Base-by-base conservation (phyloP, 495 filamentous ascomycete genomes). In the Xylaria bambusicola region DNA sequence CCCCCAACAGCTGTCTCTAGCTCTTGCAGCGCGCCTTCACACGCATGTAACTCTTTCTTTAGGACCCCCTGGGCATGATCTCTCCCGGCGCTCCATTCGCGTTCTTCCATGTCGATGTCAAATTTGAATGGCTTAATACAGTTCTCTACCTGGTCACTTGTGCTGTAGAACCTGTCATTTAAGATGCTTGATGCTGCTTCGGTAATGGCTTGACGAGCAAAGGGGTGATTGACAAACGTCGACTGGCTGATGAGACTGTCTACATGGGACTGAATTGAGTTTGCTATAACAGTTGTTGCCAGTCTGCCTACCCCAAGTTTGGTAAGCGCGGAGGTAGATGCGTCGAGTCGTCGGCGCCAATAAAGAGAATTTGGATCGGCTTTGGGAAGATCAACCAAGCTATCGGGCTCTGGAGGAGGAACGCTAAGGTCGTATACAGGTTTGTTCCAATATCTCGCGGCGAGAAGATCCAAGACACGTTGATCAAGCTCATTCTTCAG, bases 91-190 rank as follows among this genome's bases (percentile, higher is more conserved):
- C 77, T 72, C 94, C 94, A 99, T 70, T 98, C 95, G 6, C 84
- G 77, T 20, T 91, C 88, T 62, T 96, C 89, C 46, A 98, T 86
- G 68, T 99, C 94, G 48, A 98, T 94, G 58, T 97, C 91, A 63
- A 88, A 98, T 69, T 98, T 99, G 78, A 92, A 99, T 2, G 94
- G 94, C 71, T 99, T 99, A 78, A 99, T 93, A 69, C 94, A 98
- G 67, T 97, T 97, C 72, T 99, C 94, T n/a, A 99, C 92, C 71
- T 97, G 93, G 68, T 99, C 94, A 62, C 88, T 91, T 2, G 95
- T 98, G 68, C 91, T 92, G 75, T 96, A 97, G 64, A 95, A 96
- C 2, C 93, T 86, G 59, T 99, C 94, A 60, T 92, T 94, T 15
- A 99, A 74, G 45, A 98, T 97, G 35, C 84, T 86, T 1, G 88